Percentiles rank a stretch among this genome's conserved stretches.
These are phyloP conservation scores for Plasmodium vivax DNA, from an alignment of 169 alveolate species.

Conservation along the genomic window DNA sequence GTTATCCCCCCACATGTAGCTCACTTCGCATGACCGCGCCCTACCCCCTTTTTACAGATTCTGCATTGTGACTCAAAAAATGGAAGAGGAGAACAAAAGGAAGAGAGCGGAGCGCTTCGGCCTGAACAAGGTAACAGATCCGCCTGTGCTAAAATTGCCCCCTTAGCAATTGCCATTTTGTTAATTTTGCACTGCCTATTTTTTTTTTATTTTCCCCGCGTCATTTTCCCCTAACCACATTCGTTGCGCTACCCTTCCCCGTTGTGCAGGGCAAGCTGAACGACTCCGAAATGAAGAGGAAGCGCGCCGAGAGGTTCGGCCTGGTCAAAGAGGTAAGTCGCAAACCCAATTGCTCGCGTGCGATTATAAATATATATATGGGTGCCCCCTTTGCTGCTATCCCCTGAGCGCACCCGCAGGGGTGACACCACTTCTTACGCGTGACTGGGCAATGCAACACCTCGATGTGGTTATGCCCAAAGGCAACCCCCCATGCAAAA, in stretches of 20 bases:
- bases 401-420: not conserved
- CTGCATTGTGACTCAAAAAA: slow-evolving; percentile 60
- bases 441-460: not conserved
- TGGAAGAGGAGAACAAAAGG: slow-evolving; percentile 70
- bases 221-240: not conserved
- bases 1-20: not conserved
- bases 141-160: not conserved
- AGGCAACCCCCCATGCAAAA: not conserved
- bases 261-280: slow-evolving; percentile 29
- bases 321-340: slow-evolving; percentile 28
- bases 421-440: not conserved
- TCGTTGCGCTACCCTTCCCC: not conserved
- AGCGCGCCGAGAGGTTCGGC: slow-evolving; percentile 73
- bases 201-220: not conserved
- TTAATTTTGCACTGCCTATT: not conserved
- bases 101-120: slow-evolving; percentile 75
- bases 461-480: not conserved
- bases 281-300: slow-evolving; percentile 42
- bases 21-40: not conserved
- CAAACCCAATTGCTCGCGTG: not conserved
- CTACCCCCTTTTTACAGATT: slow-evolving; percentile 26
- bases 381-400: not conserved
- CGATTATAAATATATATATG: not conserved
- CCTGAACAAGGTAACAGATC: slow-evolving; percentile 18
- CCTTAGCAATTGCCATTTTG: not conserved